Evolutionary conservation across 768 basidiomycete species (phyloP), one percentile per base, ranked within the genome.

Genomic region (Melanogaster broomeanus): DNA sequence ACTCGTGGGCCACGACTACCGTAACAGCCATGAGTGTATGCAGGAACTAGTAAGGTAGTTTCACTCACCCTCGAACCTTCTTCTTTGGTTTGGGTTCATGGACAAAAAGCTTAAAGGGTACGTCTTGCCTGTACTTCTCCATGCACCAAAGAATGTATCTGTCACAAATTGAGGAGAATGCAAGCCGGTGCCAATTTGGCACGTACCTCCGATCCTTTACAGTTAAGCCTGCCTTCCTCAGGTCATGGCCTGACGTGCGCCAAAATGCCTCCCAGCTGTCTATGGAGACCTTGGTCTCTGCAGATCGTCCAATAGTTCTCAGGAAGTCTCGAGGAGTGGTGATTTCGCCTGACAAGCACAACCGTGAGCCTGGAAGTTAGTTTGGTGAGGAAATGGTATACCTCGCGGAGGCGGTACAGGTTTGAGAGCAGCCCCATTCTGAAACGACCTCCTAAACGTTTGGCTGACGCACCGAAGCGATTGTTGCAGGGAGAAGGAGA

Each of bases 61-160:
- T 11, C 13, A 75, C 85, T 61, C 56, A 92, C 91, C 90, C 90
- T 74, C 91, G 77, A 62, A 87, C 77, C 56, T 79, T 88, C 74
- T 90, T 93, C 69, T 82, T 87, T n/a, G 87, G 80, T 59, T 65
- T 79, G 11, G 77, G 66, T 46, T 83, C 81, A 58, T 88, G 81
- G 6, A 85, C 84, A 64, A 90, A 88, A 9, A 78, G 75, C 18
- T 74, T 63, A 3, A 88, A 74, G 1, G 82, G 71, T 24, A 73
- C 60, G 1, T 81, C 83, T 46, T 73, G 72, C 22, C 88, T 78
- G 66, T 78, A 93, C 63, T 90, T 92, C 63, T 89, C 83, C 84
- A 90, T 84, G 59, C 84, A 84, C 91, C 90, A 92, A 8, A 92
- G 71, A 50, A 92, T 82, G 61, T 93, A 93, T 63, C 91, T 93